Evolutionary conservation across 352 stramenopile genomes (phyloP), one percentile per base, ranked within the genome.

Genomic region (Phytophthora tentaculata): DNA sequence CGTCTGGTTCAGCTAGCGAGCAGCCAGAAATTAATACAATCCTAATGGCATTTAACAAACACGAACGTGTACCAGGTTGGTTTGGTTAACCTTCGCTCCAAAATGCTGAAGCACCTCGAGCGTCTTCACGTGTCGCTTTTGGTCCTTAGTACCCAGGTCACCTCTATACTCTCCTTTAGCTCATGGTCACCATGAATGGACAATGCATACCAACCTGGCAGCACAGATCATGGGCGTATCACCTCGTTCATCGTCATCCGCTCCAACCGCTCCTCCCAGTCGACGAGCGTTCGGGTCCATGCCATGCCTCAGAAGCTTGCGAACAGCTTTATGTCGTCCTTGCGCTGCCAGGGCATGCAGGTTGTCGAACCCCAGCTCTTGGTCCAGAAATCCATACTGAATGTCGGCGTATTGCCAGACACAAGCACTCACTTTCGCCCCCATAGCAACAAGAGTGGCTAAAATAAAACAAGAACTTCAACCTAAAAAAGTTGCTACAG

Each of bases 141-240:
- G 57, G 22, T 78, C 80, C 62, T 83, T 86, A 44, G 83, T 81
- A 50, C 79, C 69, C 35, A 71, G 37, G 22, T 71, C 13, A 0
- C 79, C 79, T 71, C 79, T 86, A 29, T n/a, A 63, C 35, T 14
- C 22, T 39, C 32, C 24, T 35, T 54, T 32, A 63, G 20, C 22
- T 5, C 13, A 43, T n/a, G n/a, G n/a, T n/a, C n/a, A n/a, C n/a
- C n/a, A n/a, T n/a, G n/a, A n/a, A n/a, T n/a, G n/a, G n/a, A n/a
- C n/a, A n/a, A n/a, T 22, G 5, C 17, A 16, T 17, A 20, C 24
- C 14, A 17, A 88, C 81, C 83, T 84, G 43, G 79, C 72, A 2
- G 75, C 71, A 29, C 83, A 91, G 67, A 89, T 88, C 67, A 91
- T 79, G 20, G 76, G 71, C 32, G 81, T 80, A 54, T 90, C 81